Percentiles rank a stretch among this genome's conserved stretches.
Evolutionary conservation across 1,284 basidiomycete genomes (phyloP).

Genomic region (Microbotryomycetes sp.): DNA sequence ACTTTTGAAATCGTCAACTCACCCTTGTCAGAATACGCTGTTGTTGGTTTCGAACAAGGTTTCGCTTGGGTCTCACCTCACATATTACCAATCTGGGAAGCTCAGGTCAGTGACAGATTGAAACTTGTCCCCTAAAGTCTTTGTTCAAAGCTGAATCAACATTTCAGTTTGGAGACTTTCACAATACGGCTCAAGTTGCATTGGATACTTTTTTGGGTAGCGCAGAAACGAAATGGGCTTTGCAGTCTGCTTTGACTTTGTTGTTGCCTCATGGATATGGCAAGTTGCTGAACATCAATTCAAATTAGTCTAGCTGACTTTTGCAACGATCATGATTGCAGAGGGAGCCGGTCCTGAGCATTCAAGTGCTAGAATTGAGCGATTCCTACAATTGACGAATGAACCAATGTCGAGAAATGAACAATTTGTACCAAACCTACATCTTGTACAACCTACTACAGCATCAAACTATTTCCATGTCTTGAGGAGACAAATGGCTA

Average conservation of each 20-base stretch:
- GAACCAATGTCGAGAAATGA: conserved; percentile 50
- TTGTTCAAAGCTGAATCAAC: not conserved
- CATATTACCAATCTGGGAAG: conserved; percentile 80
- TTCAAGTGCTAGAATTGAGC: conserved; percentile 60
- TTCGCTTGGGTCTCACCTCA: conserved; percentile 76
- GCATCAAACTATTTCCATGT: conserved; percentile 86
- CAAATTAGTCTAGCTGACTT: not conserved
- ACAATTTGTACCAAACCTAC: conserved; percentile 57
- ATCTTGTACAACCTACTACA: conserved; percentile 75
- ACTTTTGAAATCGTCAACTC: conserved; percentile 43
- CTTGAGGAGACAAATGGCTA: conserved; percentile 68
- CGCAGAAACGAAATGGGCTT: conserved; percentile 51
- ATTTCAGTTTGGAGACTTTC: conserved; percentile 64
- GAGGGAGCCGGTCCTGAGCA: conserved; percentile 90
- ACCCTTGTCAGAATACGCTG: conserved; percentile 33
- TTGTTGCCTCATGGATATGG: conserved; percentile 34
- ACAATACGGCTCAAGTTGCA: conserved; percentile 78
- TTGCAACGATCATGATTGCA: not conserved
- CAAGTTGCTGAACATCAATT: not conserved
- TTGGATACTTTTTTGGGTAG: conserved; percentile 82
- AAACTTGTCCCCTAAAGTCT: not conserved
- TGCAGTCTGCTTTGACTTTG: conserved; percentile 33
- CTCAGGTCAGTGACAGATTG: conserved; percentile 52
- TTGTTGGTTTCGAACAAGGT: conserved; percentile 70
- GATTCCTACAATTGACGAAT: conserved; percentile 68